phyloP scores from a whole-genome alignment of 495 filamentous ascomycete species.

The Pseudoneurospora amorphoporcata region DNA sequence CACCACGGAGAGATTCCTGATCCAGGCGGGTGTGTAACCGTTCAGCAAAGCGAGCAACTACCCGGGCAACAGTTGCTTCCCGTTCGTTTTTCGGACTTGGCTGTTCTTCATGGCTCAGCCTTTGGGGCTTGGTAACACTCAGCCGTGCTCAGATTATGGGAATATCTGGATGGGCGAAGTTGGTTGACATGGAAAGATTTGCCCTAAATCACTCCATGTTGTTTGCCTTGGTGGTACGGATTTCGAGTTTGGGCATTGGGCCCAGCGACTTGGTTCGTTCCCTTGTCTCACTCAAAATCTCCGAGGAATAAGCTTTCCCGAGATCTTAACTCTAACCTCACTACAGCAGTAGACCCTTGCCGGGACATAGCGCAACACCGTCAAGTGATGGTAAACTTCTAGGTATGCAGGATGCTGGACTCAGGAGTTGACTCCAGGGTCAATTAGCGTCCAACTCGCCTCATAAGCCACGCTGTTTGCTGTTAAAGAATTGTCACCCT shows the following conservation, averaged over 20 bases:
- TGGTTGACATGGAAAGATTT: not conserved
- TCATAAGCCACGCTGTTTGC: not conserved
- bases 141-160: not conserved
- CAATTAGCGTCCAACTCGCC: not conserved
- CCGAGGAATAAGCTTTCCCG: not conserved
- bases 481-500: not conserved
- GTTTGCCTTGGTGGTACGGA: not conserved
- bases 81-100: not conserved
- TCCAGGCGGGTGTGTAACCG: not conserved
- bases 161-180: not conserved
- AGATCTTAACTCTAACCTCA: not conserved
- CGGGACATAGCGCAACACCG: not conserved
- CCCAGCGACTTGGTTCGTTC: not conserved
- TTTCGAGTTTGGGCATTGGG: not conserved
- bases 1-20: not conserved
- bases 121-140: not conserved
- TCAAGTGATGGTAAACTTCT: not conserved
- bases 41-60: not conserved
- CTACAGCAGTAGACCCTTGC: not conserved
- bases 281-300: not conserved
- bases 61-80: not conserved
- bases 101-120: not conserved
- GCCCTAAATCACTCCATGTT: not conserved
- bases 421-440: not conserved
- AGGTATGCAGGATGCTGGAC: not conserved